Evolutionary conservation across 805 yeast genomes (phyloP).

Genomic region (Candida insectalens): DNA sequence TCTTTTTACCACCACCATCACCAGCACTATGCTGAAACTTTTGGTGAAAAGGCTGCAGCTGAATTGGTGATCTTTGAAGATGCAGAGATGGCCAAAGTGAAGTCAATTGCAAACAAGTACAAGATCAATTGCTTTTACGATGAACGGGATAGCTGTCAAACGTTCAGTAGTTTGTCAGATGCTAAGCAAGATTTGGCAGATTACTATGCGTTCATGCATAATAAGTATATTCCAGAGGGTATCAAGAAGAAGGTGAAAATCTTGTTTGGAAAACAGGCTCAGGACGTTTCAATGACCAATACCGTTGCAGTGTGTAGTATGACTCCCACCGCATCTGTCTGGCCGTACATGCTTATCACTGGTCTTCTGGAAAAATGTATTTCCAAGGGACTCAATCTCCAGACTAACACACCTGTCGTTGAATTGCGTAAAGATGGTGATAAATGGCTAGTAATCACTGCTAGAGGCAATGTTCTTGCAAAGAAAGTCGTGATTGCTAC

Average conservation of each 20-base stretch:
- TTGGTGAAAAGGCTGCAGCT: constrained; percentile 23
- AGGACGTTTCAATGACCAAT: constrained; percentile 18
- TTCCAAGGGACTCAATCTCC: constrained; percentile 27
- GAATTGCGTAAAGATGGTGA: constrained; percentile 15
- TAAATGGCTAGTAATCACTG: constrained; percentile 21
- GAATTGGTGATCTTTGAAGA: constrained; percentile 29
- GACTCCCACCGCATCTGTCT: constrained; percentile 33
- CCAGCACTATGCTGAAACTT: constrained; percentile 7
- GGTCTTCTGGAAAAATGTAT: constrained; percentile 25
- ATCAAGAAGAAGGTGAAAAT: constrained; percentile 23
- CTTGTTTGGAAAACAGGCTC: constrained; percentile 22
- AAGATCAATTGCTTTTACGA: constrained; percentile 29
- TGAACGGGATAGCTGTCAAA: constrained; percentile 17
- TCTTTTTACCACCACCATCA: constrained; percentile 22
- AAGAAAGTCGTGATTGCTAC: constrained; percentile 27
- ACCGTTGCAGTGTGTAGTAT: constrained; percentile 22
- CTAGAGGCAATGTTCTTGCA: constrained; percentile 14
- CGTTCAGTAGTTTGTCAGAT: constrained; percentile 15
- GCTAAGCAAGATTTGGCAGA: constrained; percentile 11
- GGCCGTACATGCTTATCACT: constrained; percentile 35
- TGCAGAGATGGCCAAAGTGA: constrained; percentile 16
- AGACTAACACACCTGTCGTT: constrained; percentile 29
- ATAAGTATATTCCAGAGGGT: constrained; percentile 19
- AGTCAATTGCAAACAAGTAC: constrained; percentile 23
- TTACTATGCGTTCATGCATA: constrained; percentile 15